phyloP scores from a whole-genome alignment of 345 rosid genomes.

The Theobroma cacao region DNA sequence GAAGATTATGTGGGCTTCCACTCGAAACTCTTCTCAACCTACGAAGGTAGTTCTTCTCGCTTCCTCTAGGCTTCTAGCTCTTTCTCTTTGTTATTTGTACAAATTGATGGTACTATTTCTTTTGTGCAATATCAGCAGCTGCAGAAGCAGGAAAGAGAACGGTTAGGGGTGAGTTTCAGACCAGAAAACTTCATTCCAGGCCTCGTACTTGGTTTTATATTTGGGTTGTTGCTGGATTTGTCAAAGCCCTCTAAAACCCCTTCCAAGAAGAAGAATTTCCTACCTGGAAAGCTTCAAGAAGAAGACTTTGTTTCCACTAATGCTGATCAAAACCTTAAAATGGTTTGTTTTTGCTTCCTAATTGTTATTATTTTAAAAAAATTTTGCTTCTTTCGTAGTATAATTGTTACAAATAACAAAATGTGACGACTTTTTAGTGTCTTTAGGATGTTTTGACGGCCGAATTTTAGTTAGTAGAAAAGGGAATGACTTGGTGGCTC shows the following conservation, averaged over 20 bases:
- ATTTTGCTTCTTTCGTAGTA: neutral
- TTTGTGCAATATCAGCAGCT: slow-evolving; percentile 24
- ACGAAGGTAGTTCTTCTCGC: slow-evolving; percentile 22
- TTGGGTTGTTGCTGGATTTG: slow-evolving; percentile 75
- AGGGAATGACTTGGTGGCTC: neutral
- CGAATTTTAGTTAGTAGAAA: neutral
- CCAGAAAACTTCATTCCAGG: slow-evolving; percentile 83
- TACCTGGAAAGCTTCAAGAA: slow-evolving; percentile 52
- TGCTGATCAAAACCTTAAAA: slow-evolving; percentile 70
- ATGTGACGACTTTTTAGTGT: neutral
- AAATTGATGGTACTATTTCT: neutral
- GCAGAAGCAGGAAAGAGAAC: slow-evolving; percentile 51
- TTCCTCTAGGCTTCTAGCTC: neutral
- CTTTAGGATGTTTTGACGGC: neutral
- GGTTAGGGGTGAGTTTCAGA: slow-evolving; percentile 63
- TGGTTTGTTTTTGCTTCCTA: slow-evolving; percentile 39
- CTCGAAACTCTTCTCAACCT: slow-evolving; percentile 24
- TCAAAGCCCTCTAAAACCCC: slow-evolving; percentile 40
- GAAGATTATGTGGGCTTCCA: slow-evolving; percentile 34
- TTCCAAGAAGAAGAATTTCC: slow-evolving; percentile 53
- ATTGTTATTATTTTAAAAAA: neutral
- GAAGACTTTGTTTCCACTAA: slow-evolving; percentile 33
- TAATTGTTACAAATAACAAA: neutral
- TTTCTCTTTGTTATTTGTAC: slow-evolving; percentile 7
- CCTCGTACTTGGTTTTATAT: slow-evolving; percentile 75